Base-by-base conservation (phyloP, 805 yeast species). In the Starmerella ratchasimensis region DNA sequence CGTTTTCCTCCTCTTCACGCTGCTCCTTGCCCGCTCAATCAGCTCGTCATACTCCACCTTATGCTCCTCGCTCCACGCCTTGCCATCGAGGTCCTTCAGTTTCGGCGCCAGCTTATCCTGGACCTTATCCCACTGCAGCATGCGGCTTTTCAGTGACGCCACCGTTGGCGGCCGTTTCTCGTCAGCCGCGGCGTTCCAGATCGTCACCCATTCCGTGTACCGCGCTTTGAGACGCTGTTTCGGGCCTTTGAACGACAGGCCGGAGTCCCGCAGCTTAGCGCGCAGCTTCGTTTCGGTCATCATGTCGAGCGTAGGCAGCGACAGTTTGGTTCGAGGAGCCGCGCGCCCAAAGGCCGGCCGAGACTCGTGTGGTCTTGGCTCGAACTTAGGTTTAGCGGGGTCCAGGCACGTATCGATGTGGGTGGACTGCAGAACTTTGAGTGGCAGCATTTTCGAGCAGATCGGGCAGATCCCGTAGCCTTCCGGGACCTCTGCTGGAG, bases 171-270 rank as follows among this genome's bases (percentile, higher is more conserved):
- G 94, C 22, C 63, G 65, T 25, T 69, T 60, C 5, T 84, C 69
- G 52, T 83, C 94, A 30, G 75, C 67, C 51, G 83, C 83, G 10
- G 94, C 76, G 52, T 86, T 86, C 74, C 76, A 79, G 9, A 83
- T 52, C 23, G 75, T 71, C 39, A 78, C 72, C 61, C 74, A 86
- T 46, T 84, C 88, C 44, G 72, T 76, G 52, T 80, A 80, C 28
- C 97, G 59, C 15, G 68, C 58, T 43, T 80, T 86, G 48, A 84
- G 51, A 45, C 71, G 76, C 13, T 58, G 59, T 42, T 81, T 63
- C 1, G 76, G 57, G 0, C 96, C 97, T 8, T 54, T 56, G 0
- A 72, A 63, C 0, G 84, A 69, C 5, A 86, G 55, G 11, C 71
- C 71, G 17, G 71, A 53, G 6, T 68, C 63, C 1, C 63, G 36